A percentile compares a stretch with the other conserved stretches of the same genome.
phyloP scores from a whole-genome alignment of 2,329 filamentous ascomycete genomes.

The Botryotinia narcissicola region DNA sequence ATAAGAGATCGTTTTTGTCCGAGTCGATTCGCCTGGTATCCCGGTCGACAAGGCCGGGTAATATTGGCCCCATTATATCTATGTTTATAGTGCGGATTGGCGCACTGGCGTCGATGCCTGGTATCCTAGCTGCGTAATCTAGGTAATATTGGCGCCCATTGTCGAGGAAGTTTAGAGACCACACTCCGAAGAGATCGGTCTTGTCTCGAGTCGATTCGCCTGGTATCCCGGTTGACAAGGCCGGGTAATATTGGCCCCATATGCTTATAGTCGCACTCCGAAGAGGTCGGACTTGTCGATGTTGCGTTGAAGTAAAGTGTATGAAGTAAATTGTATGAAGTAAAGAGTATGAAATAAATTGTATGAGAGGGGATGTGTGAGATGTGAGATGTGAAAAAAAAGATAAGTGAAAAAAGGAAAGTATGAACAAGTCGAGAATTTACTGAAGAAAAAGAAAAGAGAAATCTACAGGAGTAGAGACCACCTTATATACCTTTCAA shows the following conservation, averaged over 20 bases:
- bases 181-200: background rate
- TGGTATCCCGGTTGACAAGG: background rate
- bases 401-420: background rate
- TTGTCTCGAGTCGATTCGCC: background rate
- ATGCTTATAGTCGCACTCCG: background rate
- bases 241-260: background rate
- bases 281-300: constrained; percentile 1
- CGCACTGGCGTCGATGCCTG: background rate
- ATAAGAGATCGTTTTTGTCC: background rate
- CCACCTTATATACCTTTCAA: background rate
- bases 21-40: background rate
- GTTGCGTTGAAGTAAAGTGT: background rate
- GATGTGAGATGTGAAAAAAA: background rate
- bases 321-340: no score
- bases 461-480: background rate
- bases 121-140: background rate
- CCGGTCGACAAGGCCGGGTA: background rate
- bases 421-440: background rate
- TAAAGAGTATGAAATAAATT: no score
- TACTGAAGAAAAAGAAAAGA: background rate
- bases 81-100: no score
- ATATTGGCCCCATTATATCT: background rate
- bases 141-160: background rate
- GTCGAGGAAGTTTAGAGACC: background rate
- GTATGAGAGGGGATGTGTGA: no score